Base-by-base conservation (phyloP, 306 rosid species). In the Lotus japonicus region DNA sequence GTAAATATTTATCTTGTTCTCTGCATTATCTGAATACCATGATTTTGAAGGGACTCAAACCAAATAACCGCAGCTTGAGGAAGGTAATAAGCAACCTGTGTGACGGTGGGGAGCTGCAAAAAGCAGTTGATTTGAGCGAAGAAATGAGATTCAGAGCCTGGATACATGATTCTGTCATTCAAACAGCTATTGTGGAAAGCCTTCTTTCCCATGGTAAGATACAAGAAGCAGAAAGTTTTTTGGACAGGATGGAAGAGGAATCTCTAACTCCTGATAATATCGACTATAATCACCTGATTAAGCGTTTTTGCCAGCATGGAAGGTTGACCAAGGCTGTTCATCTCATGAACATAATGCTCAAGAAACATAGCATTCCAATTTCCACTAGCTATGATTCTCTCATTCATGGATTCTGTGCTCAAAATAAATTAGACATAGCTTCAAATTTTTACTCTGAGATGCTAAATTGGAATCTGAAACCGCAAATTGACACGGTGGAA, bases 121-220 rank as follows among this genome's bases (percentile, higher is more conserved):
- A 87, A 53, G 95, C 90, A 70, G 17, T 85, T 69, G 80, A 79
- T 44, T 78, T 94, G 80, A 82, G 92, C 80, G 81, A 10, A 42
- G 83, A 82, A 72, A 90, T 94, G 96, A 88, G 83, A 66, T 61
- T 45, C 35, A 88, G 89, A 79, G 85, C 85, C 54, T 85, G 92
- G 94, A 66, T 19, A 55, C 98, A 84, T 74, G 84, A 80, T 79
- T 90, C 98, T 58, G 8, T 61, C 31, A 48, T 76, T 77, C 98
- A 94, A 74, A 81, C 82, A 21, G 58, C 83, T 9, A 76, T 94
- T 59, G 86, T 70, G 2, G 85, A 84, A 64, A 68, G 77, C 82
- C 84, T 94, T 71, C 79, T 90, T 70, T 77, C 86, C 52, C 54
- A 38, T 59, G 85, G 88, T 65, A 77, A 70, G 79, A 26, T 90